Base-by-base conservation (phyloP, 108 stramenopile genomes). In the Cyclostephanos invisitatus region DNA sequence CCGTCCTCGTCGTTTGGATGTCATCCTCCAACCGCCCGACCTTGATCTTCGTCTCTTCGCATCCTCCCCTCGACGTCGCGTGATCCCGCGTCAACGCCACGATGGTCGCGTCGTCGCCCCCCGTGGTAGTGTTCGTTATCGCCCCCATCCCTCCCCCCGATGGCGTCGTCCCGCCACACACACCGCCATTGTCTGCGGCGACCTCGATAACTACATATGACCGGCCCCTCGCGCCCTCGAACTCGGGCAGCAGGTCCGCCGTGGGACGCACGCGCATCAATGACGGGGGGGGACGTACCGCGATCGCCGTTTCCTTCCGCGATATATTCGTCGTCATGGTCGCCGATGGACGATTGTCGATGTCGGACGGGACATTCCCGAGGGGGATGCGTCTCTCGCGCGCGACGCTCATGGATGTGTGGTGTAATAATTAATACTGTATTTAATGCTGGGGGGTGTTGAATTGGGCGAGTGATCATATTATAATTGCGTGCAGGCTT, bases 51-150 rank as follows among this genome's bases (percentile, higher is more conserved):
- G 67, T 48, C 7, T 21, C 14, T 15, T 62, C 42, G 25, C 63
- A 28, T 32, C 70, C 78, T 18, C 42, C 62, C 35, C 72, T 71
- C 48, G 36, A 62, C 2, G 10, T 36, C 46, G 68, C 71, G 50
- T 72, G 59, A 12, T 79, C 78, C 35, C n/a, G 38, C 5, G 71
- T 71, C 32, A 79, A 44, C 4, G 65, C 66, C 53, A 72, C 78
- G 50, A 79, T 72, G 51, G 72, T 59, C 58, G 72, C 67, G 12
- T 55, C 77, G 44, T 78, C 77, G 17, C 61, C 36, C 15, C 22
- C 27, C 5, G 46, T 0, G 9, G 4, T 46, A 17, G 5, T 48
- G 32, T 32, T 32, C 32, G 32, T 3, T 3, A 4, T 2, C 32
- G 3, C 32, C 32, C 4, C 32, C 32, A 32, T 11, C 54, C 8